Base-by-base conservation (phyloP, 768 basidiomycete species). In the Serendipita sp. region DNA sequence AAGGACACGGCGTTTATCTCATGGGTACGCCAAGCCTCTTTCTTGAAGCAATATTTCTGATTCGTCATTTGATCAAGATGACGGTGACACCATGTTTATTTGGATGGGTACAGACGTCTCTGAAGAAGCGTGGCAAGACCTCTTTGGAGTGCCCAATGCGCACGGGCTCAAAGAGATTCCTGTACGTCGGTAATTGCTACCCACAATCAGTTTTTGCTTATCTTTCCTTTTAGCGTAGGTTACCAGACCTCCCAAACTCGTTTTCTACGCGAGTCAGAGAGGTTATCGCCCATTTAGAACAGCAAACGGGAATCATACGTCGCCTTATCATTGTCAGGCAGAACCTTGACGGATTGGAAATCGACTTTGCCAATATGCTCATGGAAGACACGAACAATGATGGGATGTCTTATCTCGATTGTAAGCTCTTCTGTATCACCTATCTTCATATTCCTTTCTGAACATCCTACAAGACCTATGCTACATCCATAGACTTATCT, bases 311-410 rank as follows among this genome's bases (percentile, higher is more conserved):
- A 11, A 78, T 80, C 15, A 79, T 82, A 2, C 69, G 72, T 37
- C 76, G 78, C 4, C 69, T 73, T 63, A 87, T 83, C 40, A 79
- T 98, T 31, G 89, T 90, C 0, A 82, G 96, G 6, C 96, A 98
- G 72, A 91, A 96, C 71, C 77, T 93, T 72, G 96, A 99, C 70
- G 95, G 83, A 11, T 76, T 83, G 62, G 95, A 99, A 75, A 82
- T 98, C 50, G 96, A 98, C 73, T 97, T 95, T 70, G 88, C 88
- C 67, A 96, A 99, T 75, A 88, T 96, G 88, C 79, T 99, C 11
- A 84, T 96, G 29, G 96, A 99, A 76, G 96, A 99, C 74, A 83
- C 87, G 72, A 99, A 99, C 71, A 96, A 95, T 69, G 93, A 89
- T n/a, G 87, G 86, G 0, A 81, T 94, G 83, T 86, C 89, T 1